Percentiles rank a stretch among this genome's conserved stretches.
Conservation (phyloP, 495 filamentous ascomycete species). For the Neurospora hispaniola region DNA sequence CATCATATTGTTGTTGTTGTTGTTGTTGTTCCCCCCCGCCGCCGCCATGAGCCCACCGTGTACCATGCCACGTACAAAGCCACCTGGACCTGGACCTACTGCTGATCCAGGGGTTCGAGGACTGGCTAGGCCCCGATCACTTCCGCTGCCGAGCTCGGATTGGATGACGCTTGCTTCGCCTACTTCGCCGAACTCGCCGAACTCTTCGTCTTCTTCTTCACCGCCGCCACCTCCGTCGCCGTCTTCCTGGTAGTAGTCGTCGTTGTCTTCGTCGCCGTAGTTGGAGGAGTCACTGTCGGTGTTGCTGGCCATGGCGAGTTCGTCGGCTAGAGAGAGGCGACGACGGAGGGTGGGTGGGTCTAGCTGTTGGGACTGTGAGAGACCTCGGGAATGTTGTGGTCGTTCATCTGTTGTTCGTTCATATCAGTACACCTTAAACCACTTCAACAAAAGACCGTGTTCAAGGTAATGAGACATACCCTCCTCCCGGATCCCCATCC, state of each 20-base stretch:
- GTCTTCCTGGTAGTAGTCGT: neutral
- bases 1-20: neutral
- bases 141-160: neutral
- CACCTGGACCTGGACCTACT: neutral
- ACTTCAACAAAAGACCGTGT: too few species aligned
- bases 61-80: neutral
- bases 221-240: neutral
- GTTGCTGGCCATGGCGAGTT: slow-evolving; percentile 11
- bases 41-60: neutral
- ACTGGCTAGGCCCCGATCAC: neutral
- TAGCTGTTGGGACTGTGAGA: neutral
- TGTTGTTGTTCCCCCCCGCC: neutral
- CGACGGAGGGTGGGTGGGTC: neutral
- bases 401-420: neutral
- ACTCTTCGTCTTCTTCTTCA: neutral
- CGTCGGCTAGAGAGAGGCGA: slow-evolving; percentile 11
- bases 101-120: neutral
- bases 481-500: slow-evolving; percentile 5
- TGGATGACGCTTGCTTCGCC: neutral
- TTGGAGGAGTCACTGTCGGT: slow-evolving; percentile 4
- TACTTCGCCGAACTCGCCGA: neutral
- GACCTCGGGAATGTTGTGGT: neutral
- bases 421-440: too few species aligned
- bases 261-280: slow-evolving; percentile 3
- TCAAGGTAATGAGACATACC: neutral